Evolutionary conservation across 1,284 basidiomycete species (phyloP).

Genomic region (Earliella scabrosa): DNA sequence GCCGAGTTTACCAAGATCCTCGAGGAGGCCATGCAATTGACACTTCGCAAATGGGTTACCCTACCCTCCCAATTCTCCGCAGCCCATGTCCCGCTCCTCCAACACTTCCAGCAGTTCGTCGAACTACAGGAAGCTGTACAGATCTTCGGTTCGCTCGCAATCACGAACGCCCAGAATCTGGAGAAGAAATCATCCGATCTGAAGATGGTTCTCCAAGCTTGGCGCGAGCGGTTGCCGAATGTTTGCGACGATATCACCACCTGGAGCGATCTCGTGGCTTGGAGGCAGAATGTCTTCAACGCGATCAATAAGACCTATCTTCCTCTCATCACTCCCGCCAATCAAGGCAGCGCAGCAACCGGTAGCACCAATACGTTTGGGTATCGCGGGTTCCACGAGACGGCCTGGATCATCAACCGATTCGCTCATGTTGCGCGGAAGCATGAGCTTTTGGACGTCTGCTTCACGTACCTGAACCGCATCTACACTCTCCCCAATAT

Average conservation of each 20-base stretch:
- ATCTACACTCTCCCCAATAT: slow-evolving; percentile 99
- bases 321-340: slow-evolving; percentile 75
- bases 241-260: slow-evolving; percentile 98
- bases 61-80: slow-evolving; percentile 86
- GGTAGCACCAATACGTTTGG: slow-evolving; percentile 85
- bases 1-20: slow-evolving; percentile 85
- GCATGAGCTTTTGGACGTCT: slow-evolving; percentile 96
- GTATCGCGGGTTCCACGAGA: slow-evolving; percentile 99
- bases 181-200: slow-evolving; percentile 96
- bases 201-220: slow-evolving; percentile 95
- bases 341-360: slow-evolving; percentile 51
- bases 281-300: slow-evolving; percentile 92
- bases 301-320: slow-evolving; percentile 98
- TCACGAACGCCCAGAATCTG: slow-evolving; percentile 88
- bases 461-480: slow-evolving; percentile 93
- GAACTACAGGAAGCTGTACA: slow-evolving; percentile 96
- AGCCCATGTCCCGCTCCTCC: slow-evolving; percentile 93
- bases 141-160: slow-evolving; percentile 90
- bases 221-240: slow-evolving; percentile 97
- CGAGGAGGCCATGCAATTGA: slow-evolving; percentile 97
- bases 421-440: slow-evolving; percentile 99
- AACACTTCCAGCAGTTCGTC: slow-evolving; percentile 99
- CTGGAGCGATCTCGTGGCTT: slow-evolving; percentile 98
- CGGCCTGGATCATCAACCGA: slow-evolving; percentile 99
- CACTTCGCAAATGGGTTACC: slow-evolving; percentile 95